Conservation (phyloP, 768 basidiomycete species). For the Mycena leptocephala region DNA sequence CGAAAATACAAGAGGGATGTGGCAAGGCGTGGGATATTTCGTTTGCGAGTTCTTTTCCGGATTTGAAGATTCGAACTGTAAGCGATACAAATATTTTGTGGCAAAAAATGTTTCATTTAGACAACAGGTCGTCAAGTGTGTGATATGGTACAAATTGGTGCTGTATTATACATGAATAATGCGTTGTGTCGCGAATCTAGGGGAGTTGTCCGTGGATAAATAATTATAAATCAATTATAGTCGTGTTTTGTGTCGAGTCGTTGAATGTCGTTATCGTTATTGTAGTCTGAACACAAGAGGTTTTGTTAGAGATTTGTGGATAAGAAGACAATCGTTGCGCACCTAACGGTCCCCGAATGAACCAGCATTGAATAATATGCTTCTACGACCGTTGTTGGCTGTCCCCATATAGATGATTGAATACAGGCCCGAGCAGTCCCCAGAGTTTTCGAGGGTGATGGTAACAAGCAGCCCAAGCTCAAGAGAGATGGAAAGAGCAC, state of each 20-base stretch:
- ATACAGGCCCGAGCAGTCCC: not conserved
- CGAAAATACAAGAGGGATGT: too few relatives aligned
- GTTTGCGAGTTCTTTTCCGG: too few relatives aligned
- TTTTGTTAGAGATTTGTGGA: not conserved
- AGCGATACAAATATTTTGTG: not conserved
- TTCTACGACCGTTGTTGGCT: constrained; percentile 27
- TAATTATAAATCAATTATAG: constrained; percentile 25
- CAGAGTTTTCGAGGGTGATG: constrained; percentile 36
- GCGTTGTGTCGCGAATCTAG: constrained; percentile 19
- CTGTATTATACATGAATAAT: constrained; percentile 16
- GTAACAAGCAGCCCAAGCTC: constrained; percentile 56
- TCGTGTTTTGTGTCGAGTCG: not conserved
- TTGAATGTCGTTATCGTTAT: not conserved
- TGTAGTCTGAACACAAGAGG: not conserved
- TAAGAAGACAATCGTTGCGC: not conserved
- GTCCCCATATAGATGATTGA: constrained; percentile 25
- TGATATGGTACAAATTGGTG: not conserved
- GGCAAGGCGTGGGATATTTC: too few relatives aligned
- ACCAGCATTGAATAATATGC: constrained; percentile 25
- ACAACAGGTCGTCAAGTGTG: not conserved
- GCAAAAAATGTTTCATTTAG: not conserved
- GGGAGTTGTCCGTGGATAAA: not conserved
- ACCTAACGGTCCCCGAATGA: constrained; percentile 13
- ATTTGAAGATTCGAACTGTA: too few relatives aligned
- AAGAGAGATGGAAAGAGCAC: constrained; percentile 58